These are phyloP conservation scores for Auricularia sp. DNA, from an alignment of 768 basidiomycete species.

Conservation along the genomic window DNA sequence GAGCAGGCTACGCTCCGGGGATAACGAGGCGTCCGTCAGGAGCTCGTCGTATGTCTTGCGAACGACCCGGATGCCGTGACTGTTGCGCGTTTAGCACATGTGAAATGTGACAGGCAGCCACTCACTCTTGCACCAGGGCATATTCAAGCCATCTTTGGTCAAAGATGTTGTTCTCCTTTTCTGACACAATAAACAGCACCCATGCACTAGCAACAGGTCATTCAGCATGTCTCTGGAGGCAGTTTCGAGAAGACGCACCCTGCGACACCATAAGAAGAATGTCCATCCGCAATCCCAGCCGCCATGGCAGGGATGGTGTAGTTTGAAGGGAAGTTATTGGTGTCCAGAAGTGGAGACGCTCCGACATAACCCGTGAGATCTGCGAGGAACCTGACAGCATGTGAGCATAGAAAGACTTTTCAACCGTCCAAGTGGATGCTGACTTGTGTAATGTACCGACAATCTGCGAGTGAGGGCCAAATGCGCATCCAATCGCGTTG, in stretches of 20 bases:
- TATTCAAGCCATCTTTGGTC: conserved; percentile 89
- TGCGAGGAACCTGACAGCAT: conserved; percentile 48
- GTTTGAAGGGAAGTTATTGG: conserved; percentile 62
- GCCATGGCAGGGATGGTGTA: conserved; percentile 60
- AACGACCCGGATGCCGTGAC: conserved; percentile 64
- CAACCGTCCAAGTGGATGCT: conserved; percentile 6
- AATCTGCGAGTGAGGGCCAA: conserved; percentile 67
- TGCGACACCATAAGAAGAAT: conserved; percentile 55
- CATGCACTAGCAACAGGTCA: conserved; percentile 27
- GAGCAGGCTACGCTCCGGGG: conserved; percentile 19
- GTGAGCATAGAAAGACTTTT: background rate
- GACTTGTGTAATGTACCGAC: conserved; percentile 70
- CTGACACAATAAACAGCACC: conserved; percentile 85
- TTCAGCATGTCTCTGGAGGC: background rate
- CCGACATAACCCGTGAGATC: conserved; percentile 59
- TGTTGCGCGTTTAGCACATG: conserved; percentile 20
- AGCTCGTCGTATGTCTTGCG: conserved; percentile 73
- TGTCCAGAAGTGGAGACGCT: conserved; percentile 40
- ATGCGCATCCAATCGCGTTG: conserved; percentile 91
- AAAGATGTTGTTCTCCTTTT: conserved; percentile 85
- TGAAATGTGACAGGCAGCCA: conserved; percentile 4
- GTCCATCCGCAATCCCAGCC: conserved; percentile 69
- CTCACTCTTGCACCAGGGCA: conserved; percentile 68
- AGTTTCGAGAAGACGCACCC: conserved; percentile 30
- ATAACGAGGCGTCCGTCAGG: conserved; percentile 43